These are phyloP conservation scores for Citrullus colocynthis DNA, from an alignment of 306 rosid genomes.

Conservation along the genomic window DNA sequence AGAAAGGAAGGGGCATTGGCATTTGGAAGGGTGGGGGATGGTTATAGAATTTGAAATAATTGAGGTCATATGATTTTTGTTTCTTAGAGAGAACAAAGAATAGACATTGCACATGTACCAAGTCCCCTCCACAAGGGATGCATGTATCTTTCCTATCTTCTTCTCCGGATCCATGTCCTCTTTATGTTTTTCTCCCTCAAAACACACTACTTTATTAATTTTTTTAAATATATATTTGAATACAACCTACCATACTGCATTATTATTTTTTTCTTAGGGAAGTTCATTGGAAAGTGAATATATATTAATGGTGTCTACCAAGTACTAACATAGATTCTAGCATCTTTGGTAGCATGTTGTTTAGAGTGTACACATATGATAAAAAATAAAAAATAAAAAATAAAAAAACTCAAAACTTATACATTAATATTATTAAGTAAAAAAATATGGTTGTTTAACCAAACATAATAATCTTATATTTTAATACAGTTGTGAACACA, in stretches of 20 bases:
- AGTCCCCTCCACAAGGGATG: not conserved
- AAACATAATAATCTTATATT: too few relatives aligned
- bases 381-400: too few relatives aligned
- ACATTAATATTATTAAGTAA: too few relatives aligned
- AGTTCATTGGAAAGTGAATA: not conserved
- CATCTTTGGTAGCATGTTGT: too few relatives aligned
- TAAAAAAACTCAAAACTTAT: too few relatives aligned
- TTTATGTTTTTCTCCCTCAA: not conserved
- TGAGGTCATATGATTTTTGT: conserved; percentile 3
- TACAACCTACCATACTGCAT: not conserved
- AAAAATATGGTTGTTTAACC: too few relatives aligned
- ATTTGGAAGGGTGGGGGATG: not conserved
- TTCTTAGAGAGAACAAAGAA: not conserved
- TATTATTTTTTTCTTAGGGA: not conserved
- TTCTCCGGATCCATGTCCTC: not conserved
- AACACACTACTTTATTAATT: not conserved
- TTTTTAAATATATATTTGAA: not conserved
- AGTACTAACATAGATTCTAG: not conserved
- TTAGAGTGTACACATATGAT: too few relatives aligned
- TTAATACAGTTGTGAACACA: too few relatives aligned
- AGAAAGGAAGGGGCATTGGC: not conserved
- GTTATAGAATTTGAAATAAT: not conserved
- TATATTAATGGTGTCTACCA: not conserved
- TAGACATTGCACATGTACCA: not conserved
- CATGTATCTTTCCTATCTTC: not conserved